Evolutionary conservation across 2,329 filamentous ascomycete species (phyloP).

Genomic region (Lasiodiplodia hormozganensis): DNA sequence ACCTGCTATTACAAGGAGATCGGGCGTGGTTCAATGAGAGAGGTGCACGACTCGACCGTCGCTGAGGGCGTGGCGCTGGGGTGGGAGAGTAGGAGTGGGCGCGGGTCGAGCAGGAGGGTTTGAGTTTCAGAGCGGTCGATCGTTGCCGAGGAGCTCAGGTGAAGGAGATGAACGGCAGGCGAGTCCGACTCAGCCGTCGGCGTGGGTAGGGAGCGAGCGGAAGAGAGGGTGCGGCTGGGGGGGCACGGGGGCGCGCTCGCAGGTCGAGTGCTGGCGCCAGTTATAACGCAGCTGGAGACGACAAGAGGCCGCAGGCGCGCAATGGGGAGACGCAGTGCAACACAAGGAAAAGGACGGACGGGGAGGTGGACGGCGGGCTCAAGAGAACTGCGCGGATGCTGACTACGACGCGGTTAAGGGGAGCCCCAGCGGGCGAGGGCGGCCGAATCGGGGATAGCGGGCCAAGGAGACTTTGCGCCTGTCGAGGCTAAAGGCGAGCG

Average conservation of each 20-base stretch:
- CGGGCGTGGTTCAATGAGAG: slow-evolving; percentile 21
- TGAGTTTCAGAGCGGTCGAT: slow-evolving; percentile 26
- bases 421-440: slow-evolving; percentile 17
- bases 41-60: slow-evolving; percentile 26
- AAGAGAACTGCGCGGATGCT: slow-evolving; percentile 28
- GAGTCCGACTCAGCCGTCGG: slow-evolving; percentile 28
- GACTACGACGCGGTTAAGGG: slow-evolving; percentile 28
- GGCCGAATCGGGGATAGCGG: slow-evolving; percentile 25
- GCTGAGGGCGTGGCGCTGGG: slow-evolving; percentile 13
- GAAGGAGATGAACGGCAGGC: slow-evolving; percentile 29
- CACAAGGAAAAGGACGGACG: slow-evolving; percentile 27
- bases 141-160: slow-evolving; percentile 27
- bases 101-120: slow-evolving; percentile 24
- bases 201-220: slow-evolving; percentile 23
- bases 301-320: slow-evolving; percentile 20
- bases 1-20: slow-evolving; percentile 35
- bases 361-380: slow-evolving; percentile 28
- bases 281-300: slow-evolving; percentile 23
- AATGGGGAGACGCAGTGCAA: slow-evolving; percentile 28
- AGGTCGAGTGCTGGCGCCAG: slow-evolving; percentile 25
- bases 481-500: slow-evolving; percentile 27
- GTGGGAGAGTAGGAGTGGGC: slow-evolving; percentile 13
- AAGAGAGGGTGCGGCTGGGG: slow-evolving; percentile 23
- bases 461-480: slow-evolving; percentile 26
- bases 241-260: slow-evolving; percentile 19